Conservation (phyloP, 306 rosid genomes). For the Trifolium fragiferum region DNA sequence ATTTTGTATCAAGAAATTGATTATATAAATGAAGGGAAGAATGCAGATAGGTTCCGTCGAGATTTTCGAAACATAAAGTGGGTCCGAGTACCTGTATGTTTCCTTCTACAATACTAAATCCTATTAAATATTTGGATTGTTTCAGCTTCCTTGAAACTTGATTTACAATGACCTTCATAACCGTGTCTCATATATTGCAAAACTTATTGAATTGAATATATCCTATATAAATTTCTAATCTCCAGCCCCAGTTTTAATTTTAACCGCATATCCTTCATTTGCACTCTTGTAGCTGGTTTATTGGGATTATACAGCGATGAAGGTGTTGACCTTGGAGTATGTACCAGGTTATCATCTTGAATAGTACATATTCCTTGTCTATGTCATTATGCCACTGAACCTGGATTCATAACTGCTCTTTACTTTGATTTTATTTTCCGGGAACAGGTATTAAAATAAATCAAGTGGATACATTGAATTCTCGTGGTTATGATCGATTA, state of each 20-base stretch:
- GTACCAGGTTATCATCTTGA: conserved; percentile 81
- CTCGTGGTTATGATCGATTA: conserved; percentile 67
- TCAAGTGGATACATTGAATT: conserved; percentile 58
- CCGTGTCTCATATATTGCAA: conserved; percentile 5
- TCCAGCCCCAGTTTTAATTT: conserved; percentile 7
- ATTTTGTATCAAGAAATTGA: conserved; percentile 94
- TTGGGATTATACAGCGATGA: conserved; percentile 92
- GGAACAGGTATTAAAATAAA: conserved; percentile 81
- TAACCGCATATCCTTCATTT: conserved; percentile 24
- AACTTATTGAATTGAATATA: conserved; percentile 30
- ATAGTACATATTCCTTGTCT: conserved; percentile 33
- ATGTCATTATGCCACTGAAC: conserved; percentile 25
- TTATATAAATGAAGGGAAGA: conserved; percentile 91
- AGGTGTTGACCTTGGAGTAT: conserved; percentile 91
- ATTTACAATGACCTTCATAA: conserved; percentile 7
- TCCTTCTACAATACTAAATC: conserved; percentile 47
- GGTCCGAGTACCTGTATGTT: conserved; percentile 97
- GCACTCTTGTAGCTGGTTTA: conserved; percentile 63
- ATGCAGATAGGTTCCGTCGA: conserved; percentile 84
- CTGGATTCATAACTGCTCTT: conserved; percentile 7
- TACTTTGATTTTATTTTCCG: conserved; percentile 34
- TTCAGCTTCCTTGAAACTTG: conserved; percentile 29
- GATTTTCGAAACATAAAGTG: conserved; percentile 91
- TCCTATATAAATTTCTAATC: conserved; percentile 19
- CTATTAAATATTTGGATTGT: conserved; percentile 21